A percentile compares a stretch with the other conserved stretches of the same genome.
phyloP scores from a whole-genome alignment of 805 yeast species.

The Schizosaccharomyces japonicus region DNA sequence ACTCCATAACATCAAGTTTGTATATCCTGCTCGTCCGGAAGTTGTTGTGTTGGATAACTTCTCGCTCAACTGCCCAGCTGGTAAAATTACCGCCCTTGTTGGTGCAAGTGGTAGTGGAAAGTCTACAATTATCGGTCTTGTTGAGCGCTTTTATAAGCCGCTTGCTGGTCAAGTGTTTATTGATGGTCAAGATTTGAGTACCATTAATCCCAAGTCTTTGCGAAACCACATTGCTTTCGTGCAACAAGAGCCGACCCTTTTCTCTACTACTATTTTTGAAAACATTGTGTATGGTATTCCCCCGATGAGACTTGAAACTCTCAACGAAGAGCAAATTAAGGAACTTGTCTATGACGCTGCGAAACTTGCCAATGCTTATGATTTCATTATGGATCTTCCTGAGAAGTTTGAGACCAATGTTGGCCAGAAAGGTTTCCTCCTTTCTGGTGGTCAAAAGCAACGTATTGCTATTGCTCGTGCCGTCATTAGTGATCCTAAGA shows the following conservation, averaged over 20 bases:
- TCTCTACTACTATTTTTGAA: conserved; percentile 60
- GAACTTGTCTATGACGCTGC: conserved; percentile 22
- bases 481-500: conserved; percentile 28
- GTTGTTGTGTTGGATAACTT: conserved; percentile 14
- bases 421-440: conserved; percentile 33
- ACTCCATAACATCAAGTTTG: conserved; percentile 12
- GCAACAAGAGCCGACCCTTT: conserved; percentile 34
- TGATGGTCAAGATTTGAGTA: conserved; percentile 25
- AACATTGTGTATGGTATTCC: conserved; percentile 55
- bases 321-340: conserved; percentile 18
- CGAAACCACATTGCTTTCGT: conserved; percentile 36
- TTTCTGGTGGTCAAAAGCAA: conserved; percentile 48
- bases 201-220: conserved; percentile 28
- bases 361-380: conserved; percentile 27
- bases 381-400: conserved; percentile 29
- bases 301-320: conserved; percentile 14
- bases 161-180: conserved; percentile 24
- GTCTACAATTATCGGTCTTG: conserved; percentile 25
- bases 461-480: conserved; percentile 43
- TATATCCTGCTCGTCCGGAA: conserved; percentile 16
- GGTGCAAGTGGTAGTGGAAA: conserved; percentile 52
- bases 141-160: conserved; percentile 37
- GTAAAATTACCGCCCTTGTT: conserved; percentile 67
- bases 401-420: conserved; percentile 25
- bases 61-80: conserved; percentile 31